These are phyloP conservation scores for Begonia masoniana DNA, from an alignment of 306 rosid genomes.

Conservation along the genomic window DNA sequence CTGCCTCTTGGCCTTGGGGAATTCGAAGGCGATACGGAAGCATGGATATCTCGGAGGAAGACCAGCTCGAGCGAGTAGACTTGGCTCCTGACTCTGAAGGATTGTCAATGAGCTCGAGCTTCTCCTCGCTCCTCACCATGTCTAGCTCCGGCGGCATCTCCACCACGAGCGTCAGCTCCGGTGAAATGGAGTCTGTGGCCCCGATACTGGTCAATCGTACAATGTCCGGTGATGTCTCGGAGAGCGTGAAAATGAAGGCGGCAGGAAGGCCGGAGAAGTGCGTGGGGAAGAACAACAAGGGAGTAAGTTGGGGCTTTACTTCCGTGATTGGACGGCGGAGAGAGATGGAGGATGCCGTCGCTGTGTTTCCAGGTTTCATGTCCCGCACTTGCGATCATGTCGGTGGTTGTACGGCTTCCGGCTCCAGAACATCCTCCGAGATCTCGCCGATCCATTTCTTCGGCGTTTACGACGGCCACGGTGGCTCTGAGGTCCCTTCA, in stretches of 20 bases:
- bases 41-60: conserved; percentile 10
- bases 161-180: conserved; percentile 37
- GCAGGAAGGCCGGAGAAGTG: conserved; percentile 31
- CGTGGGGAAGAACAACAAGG: conserved; percentile 49
- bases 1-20: no score
- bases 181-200: conserved; percentile 25
- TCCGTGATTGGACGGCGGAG: conserved; percentile 62
- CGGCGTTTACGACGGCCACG: conserved; percentile 83
- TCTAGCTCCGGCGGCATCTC: conserved; percentile 47
- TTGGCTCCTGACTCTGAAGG: conserved; percentile 15
- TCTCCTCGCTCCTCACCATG: conserved; percentile 24
- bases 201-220: not conserved
- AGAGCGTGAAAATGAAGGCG: not conserved
- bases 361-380: conserved; percentile 54
- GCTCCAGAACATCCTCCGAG: conserved; percentile 46
- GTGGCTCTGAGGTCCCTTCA: conserved; percentile 60
- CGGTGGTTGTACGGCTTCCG: conserved; percentile 68
- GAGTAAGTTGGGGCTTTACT: conserved; percentile 50
- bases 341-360: conserved; percentile 76
- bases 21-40: no score
- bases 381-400: conserved; percentile 42
- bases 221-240: not conserved
- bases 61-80: conserved; percentile 34
- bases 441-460: conserved; percentile 60
- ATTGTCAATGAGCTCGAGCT: conserved; percentile 19